Evolutionary conservation across 768 basidiomycete species (phyloP).

Genomic region (Russula dissimulans): DNA sequence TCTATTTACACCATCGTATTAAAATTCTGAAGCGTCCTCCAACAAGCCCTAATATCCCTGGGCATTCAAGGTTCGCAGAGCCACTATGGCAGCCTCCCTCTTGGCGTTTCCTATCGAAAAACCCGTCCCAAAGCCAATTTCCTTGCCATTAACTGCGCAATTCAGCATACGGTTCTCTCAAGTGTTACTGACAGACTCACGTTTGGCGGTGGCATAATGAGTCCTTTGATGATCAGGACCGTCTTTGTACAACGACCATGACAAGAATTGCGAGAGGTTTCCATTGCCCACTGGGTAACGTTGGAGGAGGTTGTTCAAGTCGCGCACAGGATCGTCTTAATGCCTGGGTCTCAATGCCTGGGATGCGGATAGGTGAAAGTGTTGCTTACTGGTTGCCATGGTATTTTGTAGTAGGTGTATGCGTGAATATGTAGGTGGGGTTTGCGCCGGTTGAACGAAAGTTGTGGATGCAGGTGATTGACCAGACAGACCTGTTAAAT

Average conservation of each 20-base stretch:
- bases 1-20: background rate
- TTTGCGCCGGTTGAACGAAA: background rate
- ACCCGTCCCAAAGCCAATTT: background rate
- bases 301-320: conserved; percentile 8
- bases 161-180: background rate
- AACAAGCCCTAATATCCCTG: background rate
- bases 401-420: background rate
- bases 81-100: background rate
- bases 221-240: background rate
- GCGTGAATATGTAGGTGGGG: background rate
- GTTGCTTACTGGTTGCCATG: background rate
- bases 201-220: background rate
- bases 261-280: background rate
- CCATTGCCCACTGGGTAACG: background rate
- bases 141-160: background rate
- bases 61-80: background rate
- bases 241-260: background rate
- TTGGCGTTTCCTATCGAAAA: background rate
- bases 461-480: background rate
- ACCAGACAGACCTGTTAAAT: background rate
- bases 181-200: background rate
- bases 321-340: background rate
- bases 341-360: background rate
- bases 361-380: background rate
- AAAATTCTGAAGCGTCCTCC: background rate